phyloP scores from a whole-genome alignment of 2,329 filamentous ascomycete genomes.

The Diaporthe citriasiana region DNA sequence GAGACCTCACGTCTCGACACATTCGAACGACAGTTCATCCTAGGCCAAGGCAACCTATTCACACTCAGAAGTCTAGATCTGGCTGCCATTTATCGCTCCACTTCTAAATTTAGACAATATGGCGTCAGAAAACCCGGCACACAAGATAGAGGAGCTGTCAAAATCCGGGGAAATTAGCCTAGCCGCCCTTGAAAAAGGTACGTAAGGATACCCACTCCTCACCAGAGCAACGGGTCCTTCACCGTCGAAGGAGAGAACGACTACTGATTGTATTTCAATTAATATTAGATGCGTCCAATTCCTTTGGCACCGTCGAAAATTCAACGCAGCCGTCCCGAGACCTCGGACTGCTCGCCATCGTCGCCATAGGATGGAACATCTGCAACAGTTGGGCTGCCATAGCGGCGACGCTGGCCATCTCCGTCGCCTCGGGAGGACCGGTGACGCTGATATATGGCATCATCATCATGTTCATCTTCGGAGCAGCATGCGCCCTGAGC shows the following conservation, averaged over 20 bases:
- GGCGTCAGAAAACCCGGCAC: conserved; percentile 8
- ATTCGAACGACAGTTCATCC: not conserved
- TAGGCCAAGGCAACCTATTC: conserved; percentile 4
- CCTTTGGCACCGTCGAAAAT: conserved; percentile 30
- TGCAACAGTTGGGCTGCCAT: conserved; percentile 49
- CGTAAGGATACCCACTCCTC: conserved; percentile 47
- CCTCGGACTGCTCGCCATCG: conserved; percentile 38
- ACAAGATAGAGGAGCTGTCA: not conserved
- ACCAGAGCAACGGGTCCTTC: not conserved
- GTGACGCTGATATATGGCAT: conserved; percentile 50
- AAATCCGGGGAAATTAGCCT: conserved; percentile 23
- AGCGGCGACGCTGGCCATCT: conserved; percentile 44
- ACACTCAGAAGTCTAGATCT: not conserved
- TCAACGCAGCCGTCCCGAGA: conserved; percentile 26
- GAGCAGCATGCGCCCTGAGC: conserved; percentile 48
- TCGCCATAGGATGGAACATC: conserved; percentile 44
- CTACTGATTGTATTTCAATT: not conserved
- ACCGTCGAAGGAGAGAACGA: not conserved
- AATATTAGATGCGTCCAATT: conserved; percentile 29
- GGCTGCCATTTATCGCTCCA: not conserved
- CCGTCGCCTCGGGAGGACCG: conserved; percentile 42
- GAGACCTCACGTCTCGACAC: not conserved
- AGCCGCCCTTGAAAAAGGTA: conserved; percentile 37
- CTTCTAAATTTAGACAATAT: conserved; percentile 10
- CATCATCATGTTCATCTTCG: conserved; percentile 47